Conservation (phyloP, 768 basidiomycete species). For the Exsudoporus frostii region DNA sequence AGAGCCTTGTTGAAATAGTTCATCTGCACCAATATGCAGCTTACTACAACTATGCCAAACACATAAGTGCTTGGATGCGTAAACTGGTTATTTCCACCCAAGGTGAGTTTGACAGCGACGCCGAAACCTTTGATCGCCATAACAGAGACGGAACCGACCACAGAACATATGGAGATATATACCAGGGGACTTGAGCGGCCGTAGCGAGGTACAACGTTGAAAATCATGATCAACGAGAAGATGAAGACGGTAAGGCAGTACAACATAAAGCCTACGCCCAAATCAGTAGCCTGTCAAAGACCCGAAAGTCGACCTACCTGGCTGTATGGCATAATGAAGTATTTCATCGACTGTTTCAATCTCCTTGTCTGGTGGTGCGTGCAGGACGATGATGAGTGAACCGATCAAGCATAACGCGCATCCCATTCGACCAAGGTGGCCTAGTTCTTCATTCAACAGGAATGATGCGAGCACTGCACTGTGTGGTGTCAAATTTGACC, state of each 20-base stretch:
- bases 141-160: constrained; percentile 94
- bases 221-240: constrained; percentile 85
- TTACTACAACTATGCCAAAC: constrained; percentile 76
- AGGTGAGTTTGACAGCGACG: constrained; percentile 91
- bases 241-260: constrained; percentile 86
- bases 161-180: constrained; percentile 94
- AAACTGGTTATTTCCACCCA: constrained; percentile 93
- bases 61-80: constrained; percentile 95
- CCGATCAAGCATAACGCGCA: constrained; percentile 83
- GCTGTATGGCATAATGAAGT: constrained; percentile 86
- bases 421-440: constrained; percentile 85
- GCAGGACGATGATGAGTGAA: constrained; percentile 90
- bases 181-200: constrained; percentile 87
- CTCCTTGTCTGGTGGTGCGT: constrained; percentile 94
- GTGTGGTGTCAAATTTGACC: constrained; percentile 12
- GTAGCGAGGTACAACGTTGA: constrained; percentile 75
- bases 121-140: constrained; percentile 99
- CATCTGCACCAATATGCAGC: constrained; percentile 91
- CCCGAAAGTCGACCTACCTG: constrained; percentile 52
- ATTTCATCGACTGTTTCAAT: constrained; percentile 93
- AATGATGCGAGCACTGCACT: constrained; percentile 95
- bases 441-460: constrained; percentile 88
- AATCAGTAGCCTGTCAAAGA: constrained; percentile 7
- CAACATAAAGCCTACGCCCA: constrained; percentile 76
- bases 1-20: constrained; percentile 98